Base-by-base conservation (phyloP, 768 basidiomycete species). In the Gloeopeniophorella convolvens region DNA sequence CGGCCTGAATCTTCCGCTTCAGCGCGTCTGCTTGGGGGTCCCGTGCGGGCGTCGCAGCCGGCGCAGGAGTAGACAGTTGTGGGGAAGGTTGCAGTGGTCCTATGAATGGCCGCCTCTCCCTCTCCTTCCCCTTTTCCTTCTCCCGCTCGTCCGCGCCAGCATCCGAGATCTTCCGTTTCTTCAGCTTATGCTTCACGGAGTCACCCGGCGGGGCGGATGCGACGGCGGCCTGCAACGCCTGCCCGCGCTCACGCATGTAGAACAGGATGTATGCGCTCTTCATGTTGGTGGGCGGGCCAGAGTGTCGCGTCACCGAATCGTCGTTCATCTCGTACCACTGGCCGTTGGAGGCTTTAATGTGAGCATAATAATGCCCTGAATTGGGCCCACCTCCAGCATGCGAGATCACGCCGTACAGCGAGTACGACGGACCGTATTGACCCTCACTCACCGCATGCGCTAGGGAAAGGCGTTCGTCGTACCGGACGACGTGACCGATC, bases 281-380 rank as follows among this genome's bases (percentile, higher is more conserved):
- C 69, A 82, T 78, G 49, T 69, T 66, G 24, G 82, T 67, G 1
- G 89, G 83, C 4, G 76, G 58, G 13, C 65, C 55, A 15, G 57
- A 62, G 12, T 66, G 61, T 3, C 68, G 60, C 9, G 74, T 68
- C 20, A 93, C 85, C 39, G 71, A 71, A 24, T 93, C 90, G 63
- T 99, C 96, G 68, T 99, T 95, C 83, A 94, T 94, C 69, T 91
- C 83, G 68, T 77, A 82, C 94, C 94, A 99, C 30, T 69, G 69
- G 10, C 81, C 83, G 28, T 77, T 70, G 30, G 72, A 74, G 33
- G 79, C 74, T 64, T 83, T 89, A 60, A 96, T 81, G 60, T 80
- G 83, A 15, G 94, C 85, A 57, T 81, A 91, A 68, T 99, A 99
- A 66, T 99, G 96, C 4, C 96, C 96, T 2, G 89, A 94, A 62